Evolutionary conservation across 2,329 filamentous ascomycete genomes (phyloP).

Genomic region (Cryoendolithus antarcticus): DNA sequence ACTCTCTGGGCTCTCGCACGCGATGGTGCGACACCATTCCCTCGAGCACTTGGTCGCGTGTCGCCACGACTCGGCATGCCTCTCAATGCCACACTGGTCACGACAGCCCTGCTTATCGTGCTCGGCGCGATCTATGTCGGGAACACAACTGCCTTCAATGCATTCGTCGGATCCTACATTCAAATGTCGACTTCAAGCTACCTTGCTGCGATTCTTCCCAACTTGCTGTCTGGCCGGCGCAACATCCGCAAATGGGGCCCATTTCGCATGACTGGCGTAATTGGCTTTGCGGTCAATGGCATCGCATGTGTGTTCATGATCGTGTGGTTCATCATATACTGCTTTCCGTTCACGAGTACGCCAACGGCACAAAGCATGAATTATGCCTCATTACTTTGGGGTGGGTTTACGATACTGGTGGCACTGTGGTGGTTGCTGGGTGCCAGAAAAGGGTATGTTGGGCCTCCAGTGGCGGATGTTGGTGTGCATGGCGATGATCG

Average conservation of each 20-base stretch:
- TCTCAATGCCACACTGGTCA: slow-evolving; percentile 46
- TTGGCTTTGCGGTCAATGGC: slow-evolving; percentile 21
- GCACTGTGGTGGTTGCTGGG: slow-evolving; percentile 40
- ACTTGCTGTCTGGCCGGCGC: slow-evolving; percentile 21
- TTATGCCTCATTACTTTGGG: too few species aligned
- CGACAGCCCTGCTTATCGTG: slow-evolving; percentile 37
- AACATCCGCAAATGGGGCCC: slow-evolving; percentile 19
- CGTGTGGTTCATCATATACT: slow-evolving; percentile 26
- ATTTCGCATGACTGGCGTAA: slow-evolving; percentile 23
- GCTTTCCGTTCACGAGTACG: slow-evolving; percentile 17
- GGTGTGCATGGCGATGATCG: too few species aligned
- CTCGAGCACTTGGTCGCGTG: slow-evolving; percentile 40
- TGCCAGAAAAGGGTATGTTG: slow-evolving; percentile 36
- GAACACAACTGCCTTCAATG: slow-evolving; percentile 21
- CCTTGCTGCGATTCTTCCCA: slow-evolving; percentile 24
- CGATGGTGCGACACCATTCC: slow-evolving; percentile 49
- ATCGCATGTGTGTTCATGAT: slow-evolving; percentile 21
- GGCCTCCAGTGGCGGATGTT: slow-evolving; percentile 20
- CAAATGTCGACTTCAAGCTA: slow-evolving; percentile 24
- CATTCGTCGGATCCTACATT: slow-evolving; percentile 25
- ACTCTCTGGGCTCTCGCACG: slow-evolving; percentile 42
- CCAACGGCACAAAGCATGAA: too few species aligned
- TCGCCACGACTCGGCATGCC: slow-evolving; percentile 45
- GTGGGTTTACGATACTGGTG: slow-evolving; percentile 22
- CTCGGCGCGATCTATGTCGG: slow-evolving; percentile 24